Evolutionary conservation across 2,329 filamentous ascomycete species (phyloP), one percentile per base, ranked within the genome.

Genomic region (Zelopaecilomyces penicillatus): DNA sequence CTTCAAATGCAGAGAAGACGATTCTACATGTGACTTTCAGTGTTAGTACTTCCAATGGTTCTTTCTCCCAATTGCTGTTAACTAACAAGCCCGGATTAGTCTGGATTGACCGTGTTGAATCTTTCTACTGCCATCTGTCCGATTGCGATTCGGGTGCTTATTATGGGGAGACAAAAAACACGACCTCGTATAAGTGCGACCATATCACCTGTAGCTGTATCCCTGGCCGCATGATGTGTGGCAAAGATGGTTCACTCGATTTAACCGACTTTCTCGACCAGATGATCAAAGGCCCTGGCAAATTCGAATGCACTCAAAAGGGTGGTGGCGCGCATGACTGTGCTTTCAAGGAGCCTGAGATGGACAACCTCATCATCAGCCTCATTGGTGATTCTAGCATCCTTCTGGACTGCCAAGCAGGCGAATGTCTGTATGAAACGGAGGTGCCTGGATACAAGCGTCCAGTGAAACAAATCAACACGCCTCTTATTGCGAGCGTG

Each of bases 321-420:
- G 74, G 83, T 49, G 83, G 84, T 4, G 74, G 74, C 27, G 57
- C 64, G 30, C 82, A 82, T 57, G 67, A 75, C 42, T 96, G 90
- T 66, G 78, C 80, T 11, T 98, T 98, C 63, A 83, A 84, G 38
- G 93, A 98, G 61, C 90, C 91, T 0, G 81, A 83, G 46, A 94
- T 98, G 86, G 88, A 98, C 65, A 78, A 87, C 36, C 72, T 98
- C 52, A 96, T 97, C 53, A 83, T 82, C 44, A 79, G 75, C 44
- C 80, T 98, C 54, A 97, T 98, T 60, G 93, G 91, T 33, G 94
- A 98, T 59, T 75, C 82, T 43, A 95, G 85, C 61, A 98, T 98
- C 57, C 77, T 83, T 40, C 70, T 98, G 37, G 75, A 80, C 28
- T 98, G 93, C 58, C 73, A 81, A 49, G 79, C 90, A 27, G 93